Conservation (phyloP, 2,329 filamentous ascomycete genomes). For the Beauveria caledonica region DNA sequence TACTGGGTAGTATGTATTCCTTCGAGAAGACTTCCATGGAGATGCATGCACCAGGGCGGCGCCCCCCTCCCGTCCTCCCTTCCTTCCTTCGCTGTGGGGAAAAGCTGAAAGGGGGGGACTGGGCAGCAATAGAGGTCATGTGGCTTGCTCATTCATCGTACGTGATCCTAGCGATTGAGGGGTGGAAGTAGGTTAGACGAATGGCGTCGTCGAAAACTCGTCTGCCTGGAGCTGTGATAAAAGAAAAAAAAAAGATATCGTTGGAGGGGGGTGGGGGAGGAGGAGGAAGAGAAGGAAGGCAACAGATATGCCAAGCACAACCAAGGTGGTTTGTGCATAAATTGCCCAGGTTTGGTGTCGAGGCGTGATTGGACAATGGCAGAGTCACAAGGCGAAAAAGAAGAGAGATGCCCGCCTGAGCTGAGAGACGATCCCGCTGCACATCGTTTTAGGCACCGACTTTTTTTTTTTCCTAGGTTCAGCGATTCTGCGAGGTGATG, state of each 20-base stretch:
- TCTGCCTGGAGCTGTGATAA: conserved; percentile 4
- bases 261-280: background rate
- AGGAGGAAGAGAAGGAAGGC: too few relatives aligned
- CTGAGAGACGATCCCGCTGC: background rate
- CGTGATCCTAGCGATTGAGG: background rate
- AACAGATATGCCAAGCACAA: too few relatives aligned
- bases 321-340: too few relatives aligned
- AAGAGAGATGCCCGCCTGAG: background rate
- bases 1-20: conserved; percentile 9
- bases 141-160: background rate
- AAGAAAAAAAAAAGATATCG: background rate
- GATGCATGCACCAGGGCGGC: background rate
- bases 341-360: too few relatives aligned
- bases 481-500: background rate
- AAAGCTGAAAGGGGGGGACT: background rate
- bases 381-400: background rate
- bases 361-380: background rate
- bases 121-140: background rate
- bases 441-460: background rate
- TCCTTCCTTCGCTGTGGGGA: background rate
- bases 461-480: background rate
- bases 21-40: conserved; percentile 27
- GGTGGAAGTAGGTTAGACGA: background rate
- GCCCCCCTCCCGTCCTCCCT: background rate
- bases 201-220: background rate